A percentile compares a stretch with the other conserved stretches of the same genome.
Evolutionary conservation across 2,329 filamentous ascomycete genomes (phyloP).

Genomic region (Ophiosphaerella herpotricha): DNA sequence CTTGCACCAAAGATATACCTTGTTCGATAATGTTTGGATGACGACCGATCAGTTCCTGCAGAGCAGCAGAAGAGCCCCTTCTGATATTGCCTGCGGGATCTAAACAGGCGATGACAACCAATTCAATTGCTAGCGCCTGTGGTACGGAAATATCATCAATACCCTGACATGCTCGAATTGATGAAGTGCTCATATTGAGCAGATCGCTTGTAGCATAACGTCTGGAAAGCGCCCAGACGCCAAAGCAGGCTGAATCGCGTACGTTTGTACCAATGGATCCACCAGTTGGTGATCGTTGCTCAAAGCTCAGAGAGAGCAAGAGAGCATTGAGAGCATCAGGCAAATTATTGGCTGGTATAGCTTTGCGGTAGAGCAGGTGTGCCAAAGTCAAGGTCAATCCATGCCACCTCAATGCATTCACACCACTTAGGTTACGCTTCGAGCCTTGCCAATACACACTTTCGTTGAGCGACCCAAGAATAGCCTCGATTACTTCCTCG

Average conservation of each 20-base stretch:
- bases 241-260: constrained; percentile 93
- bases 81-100: constrained; percentile 94
- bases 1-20: constrained; percentile 85
- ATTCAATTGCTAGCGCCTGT: constrained; percentile 78
- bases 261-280: constrained; percentile 86
- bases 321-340: constrained; percentile 76
- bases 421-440: constrained; percentile 69
- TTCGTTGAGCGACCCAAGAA: constrained; percentile 70
- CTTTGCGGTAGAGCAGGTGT: constrained; percentile 83
- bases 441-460: constrained; percentile 62
- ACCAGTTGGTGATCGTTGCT: constrained; percentile 85
- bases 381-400: constrained; percentile 86
- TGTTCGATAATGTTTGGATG: constrained; percentile 83
- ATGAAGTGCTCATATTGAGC: constrained; percentile 59
- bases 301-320: constrained; percentile 80
- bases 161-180: constrained; percentile 51
- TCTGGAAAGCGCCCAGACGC: constrained; percentile 88
- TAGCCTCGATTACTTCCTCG: constrained; percentile 82
- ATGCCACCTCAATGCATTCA: constrained; percentile 87
- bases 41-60: constrained; percentile 91
- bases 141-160: constrained; percentile 57
- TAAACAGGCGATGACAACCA: constrained; percentile 80
- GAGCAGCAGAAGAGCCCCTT: constrained; percentile 85
- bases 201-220: constrained; percentile 84
- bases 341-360: constrained; percentile 72